Conservation (phyloP, 2,329 filamentous ascomycete genomes). For the Nothomitra cinnamomea region DNA sequence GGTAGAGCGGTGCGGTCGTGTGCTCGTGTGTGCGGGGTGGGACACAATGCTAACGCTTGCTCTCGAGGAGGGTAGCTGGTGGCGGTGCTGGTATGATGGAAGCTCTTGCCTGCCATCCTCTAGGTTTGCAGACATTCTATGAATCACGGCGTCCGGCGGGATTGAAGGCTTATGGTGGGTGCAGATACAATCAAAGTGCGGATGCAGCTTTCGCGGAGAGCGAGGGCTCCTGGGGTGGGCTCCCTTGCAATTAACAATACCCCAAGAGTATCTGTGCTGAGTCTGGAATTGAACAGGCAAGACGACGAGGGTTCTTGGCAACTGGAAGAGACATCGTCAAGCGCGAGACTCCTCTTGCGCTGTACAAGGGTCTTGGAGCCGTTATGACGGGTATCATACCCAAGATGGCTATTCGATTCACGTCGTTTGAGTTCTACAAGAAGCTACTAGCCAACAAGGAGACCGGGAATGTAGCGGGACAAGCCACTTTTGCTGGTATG, state of each 20-base stretch:
- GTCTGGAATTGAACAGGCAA: conserved; percentile 27
- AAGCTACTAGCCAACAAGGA: conserved; percentile 53
- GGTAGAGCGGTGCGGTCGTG: background rate
- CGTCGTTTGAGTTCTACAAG: conserved; percentile 94
- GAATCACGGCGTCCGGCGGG: background rate
- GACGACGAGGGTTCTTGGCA: conserved; percentile 70
- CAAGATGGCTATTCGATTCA: conserved; percentile 99
- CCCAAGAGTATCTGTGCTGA: conserved; percentile 1
- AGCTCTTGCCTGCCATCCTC: conserved; percentile 7
- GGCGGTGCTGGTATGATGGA: conserved; percentile 8
- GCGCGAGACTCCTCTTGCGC: conserved; percentile 75
- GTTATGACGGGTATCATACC: conserved; percentile 92
- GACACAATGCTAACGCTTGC: background rate
- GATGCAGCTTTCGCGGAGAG: conserved; percentile 91
- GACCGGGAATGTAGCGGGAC: conserved; percentile 50
- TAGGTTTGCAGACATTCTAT: background rate
- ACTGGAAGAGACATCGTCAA: conserved; percentile 78
- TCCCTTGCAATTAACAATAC: conserved; percentile 8
- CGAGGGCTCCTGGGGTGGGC: conserved; percentile 58
- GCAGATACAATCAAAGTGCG: conserved; percentile 94
- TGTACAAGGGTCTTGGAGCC: conserved; percentile 97
- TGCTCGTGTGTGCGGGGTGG: background rate
- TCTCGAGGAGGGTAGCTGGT: conserved; percentile 1
- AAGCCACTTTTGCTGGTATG: conserved; percentile 54
- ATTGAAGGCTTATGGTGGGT: background rate